These are phyloP conservation scores for Silybum marianum DNA, from an alignment of 129 eudicot genomes.

Conservation along the genomic window DNA sequence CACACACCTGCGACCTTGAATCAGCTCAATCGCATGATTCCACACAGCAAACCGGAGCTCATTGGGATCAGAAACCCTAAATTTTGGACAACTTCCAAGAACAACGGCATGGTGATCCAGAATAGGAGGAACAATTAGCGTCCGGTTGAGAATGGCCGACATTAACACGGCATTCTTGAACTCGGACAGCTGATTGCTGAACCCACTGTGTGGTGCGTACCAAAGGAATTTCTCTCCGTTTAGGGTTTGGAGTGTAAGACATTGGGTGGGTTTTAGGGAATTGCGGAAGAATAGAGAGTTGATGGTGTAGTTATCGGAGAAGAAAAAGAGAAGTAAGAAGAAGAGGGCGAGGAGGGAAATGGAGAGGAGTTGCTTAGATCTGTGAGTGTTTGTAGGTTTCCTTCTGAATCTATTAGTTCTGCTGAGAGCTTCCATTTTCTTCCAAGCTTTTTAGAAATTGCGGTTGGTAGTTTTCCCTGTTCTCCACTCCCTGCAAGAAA, in stretches of 20 bases:
- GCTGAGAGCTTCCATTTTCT: conserved; percentile 42
- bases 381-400: conserved; percentile 30
- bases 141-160: conserved; percentile 76
- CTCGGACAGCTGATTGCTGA: conserved; percentile 97
- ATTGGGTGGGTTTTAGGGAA: conserved; percentile 33
- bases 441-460: neutral
- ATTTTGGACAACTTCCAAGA: conserved; percentile 95
- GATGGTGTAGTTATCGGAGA: conserved; percentile 41
- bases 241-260: conserved; percentile 22
- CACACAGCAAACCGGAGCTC: conserved; percentile 72
- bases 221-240: conserved; percentile 52
- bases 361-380: conserved; percentile 41
- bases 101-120: conserved; percentile 97
- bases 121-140: conserved; percentile 85
- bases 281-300: conserved; percentile 38
- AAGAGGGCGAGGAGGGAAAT: conserved; percentile 38
- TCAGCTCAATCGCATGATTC: conserved; percentile 67
- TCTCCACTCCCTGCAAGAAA: no score
- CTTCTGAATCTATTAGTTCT: conserved; percentile 45
- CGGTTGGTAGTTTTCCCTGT: conserved; percentile 1
- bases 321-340: conserved; percentile 41
- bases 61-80: conserved; percentile 71
- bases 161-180: conserved; percentile 73
- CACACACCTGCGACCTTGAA: conserved; percentile 55
- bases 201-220: conserved; percentile 99